Evolutionary conservation across 495 filamentous ascomycete species (phyloP), one percentile per base, ranked within the genome.

Genomic region (Annulohypoxylon nitens): DNA sequence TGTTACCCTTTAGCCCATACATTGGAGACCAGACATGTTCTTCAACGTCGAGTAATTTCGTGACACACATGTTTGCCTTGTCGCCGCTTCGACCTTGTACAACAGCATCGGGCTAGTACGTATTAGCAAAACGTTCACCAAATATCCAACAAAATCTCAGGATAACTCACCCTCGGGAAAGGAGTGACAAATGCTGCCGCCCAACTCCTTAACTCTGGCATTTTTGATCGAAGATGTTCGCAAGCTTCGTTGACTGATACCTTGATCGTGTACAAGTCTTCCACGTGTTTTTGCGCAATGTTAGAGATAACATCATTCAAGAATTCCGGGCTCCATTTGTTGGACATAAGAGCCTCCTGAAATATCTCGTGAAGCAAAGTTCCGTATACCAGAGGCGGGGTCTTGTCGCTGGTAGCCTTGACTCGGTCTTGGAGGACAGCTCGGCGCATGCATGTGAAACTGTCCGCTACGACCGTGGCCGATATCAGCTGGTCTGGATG

Each of bases 21-120:
- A 93, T 93, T 6, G 96, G 96, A 14, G 96, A 98, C 96, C 95
- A 98, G 41, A 98, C 88, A 75, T 98, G 95, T 79, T 99, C 96
- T 80, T 99, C 96, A 20, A 98, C 93, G 76, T 97, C 96, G 47
- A 99, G 90, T 37, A 99, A 83, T 78, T 97, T 98, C 79, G 89
- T 97, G 71, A 99, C 89, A 75, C 91, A 93, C 86, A 98, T 90
- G 48, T 87, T 89, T 11, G 92, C 88, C 57, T 79, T 83, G 72
- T 92, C 86, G 37, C 90, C 91, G 71, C 93, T 91, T 45, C 92
- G 87, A 64, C 94, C 94, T 69, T 91, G 89, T 6, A 97, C 91
- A n/a, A 92, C 69, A 4, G 92, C 93, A 61, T 90, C 86, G 12
- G 88, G 78, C 89, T 94, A 73, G 64, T 47, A 59, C 69, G 18